Evolutionary conservation across 2,329 filamentous ascomycete species (phyloP).

Genomic region (Amylocarpus encephaloides): DNA sequence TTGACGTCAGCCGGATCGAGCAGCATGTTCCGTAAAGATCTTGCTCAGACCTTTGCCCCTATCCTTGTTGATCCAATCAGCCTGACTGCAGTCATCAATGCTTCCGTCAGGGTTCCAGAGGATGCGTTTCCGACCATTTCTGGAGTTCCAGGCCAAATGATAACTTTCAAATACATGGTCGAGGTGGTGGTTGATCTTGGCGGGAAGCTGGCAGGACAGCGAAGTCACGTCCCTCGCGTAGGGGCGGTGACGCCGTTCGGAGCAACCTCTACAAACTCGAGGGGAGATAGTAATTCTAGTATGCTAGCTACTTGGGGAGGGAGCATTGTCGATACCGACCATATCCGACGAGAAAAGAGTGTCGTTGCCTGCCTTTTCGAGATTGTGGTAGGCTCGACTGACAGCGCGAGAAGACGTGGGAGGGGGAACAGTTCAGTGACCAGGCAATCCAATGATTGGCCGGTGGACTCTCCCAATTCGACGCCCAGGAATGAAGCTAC

Average conservation of each 20-base stretch:
- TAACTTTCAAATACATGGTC: slow-evolving; percentile 89
- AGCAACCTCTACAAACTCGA: slow-evolving; percentile 10
- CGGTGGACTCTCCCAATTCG: slow-evolving; percentile 14
- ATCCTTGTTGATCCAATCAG: slow-evolving; percentile 79
- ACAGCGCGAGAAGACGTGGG: slow-evolving; percentile 47
- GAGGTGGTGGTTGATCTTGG: slow-evolving; percentile 91
- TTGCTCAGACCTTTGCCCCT: slow-evolving; percentile 82
- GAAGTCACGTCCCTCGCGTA: slow-evolving; percentile 33
- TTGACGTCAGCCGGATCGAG: slow-evolving; percentile 79
- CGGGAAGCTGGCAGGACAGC: slow-evolving; percentile 71
- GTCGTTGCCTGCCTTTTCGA: slow-evolving; percentile 86
- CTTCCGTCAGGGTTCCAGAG: slow-evolving; percentile 79
- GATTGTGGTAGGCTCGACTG: slow-evolving; percentile 76
- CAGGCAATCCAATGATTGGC: slow-evolving; percentile 15
- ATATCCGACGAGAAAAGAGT: slow-evolving; percentile 79
- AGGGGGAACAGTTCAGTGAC: slow-evolving; percentile 19
- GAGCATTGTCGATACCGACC: slow-evolving; percentile 80
- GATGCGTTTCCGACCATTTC: slow-evolving; percentile 89
- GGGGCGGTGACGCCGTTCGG: slow-evolving; percentile 24
- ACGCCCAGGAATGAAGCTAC: slow-evolving; percentile 19
- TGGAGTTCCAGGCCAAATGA: slow-evolving; percentile 85
- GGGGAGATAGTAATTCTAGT: slow-evolving; percentile 37
- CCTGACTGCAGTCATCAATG: slow-evolving; percentile 72
- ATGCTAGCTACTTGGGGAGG: slow-evolving; percentile 51
- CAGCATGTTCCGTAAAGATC: slow-evolving; percentile 91